These are phyloP conservation scores for Tolypocladium ovalisporum DNA, from an alignment of 2,329 filamentous ascomycete species.

Conservation along the genomic window DNA sequence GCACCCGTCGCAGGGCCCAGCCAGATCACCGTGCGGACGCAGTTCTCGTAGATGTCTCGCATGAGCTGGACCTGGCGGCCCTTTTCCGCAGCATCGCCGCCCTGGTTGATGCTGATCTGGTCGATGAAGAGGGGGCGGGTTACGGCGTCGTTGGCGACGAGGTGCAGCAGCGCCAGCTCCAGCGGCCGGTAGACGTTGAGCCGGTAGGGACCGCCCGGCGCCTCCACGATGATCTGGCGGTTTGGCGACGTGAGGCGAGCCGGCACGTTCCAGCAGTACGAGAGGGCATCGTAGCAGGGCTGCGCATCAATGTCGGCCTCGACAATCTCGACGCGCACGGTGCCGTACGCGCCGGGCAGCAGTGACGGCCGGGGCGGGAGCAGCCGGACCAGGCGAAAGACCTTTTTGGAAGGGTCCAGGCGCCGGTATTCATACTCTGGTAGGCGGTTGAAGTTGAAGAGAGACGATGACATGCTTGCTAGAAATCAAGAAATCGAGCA, in stretches of 20 bases:
- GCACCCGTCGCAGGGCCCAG: conserved; percentile 12
- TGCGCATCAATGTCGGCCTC: conserved; percentile 9
- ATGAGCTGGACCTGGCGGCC: conserved; percentile 16
- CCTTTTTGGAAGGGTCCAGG: conserved; percentile 1
- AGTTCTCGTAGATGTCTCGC: conserved; percentile 16
- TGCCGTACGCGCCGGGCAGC: conserved; percentile 10
- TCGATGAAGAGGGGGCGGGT: conserved; percentile 16
- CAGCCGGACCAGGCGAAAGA: conserved; percentile 15
- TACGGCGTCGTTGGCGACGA: conserved; percentile 3
- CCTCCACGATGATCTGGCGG: conserved; percentile 16
- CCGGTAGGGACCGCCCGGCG: neutral
- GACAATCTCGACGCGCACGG: conserved; percentile 15
- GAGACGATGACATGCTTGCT: conserved; percentile 1
- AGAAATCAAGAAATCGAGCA: too few species aligned
- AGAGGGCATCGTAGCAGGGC: conserved; percentile 16
- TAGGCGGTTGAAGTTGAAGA: neutral
- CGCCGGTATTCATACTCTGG: conserved; percentile 4
- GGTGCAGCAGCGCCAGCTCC: conserved; percentile 15
- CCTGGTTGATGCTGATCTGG: conserved; percentile 21
- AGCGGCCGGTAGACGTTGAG: conserved; percentile 17
- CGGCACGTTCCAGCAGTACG: conserved; percentile 17
- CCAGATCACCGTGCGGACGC: conserved; percentile 14
- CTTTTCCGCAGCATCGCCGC: conserved; percentile 11
- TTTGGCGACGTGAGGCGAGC: conserved; percentile 3
- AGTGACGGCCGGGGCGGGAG: conserved; percentile 8